Evolutionary conservation across 768 basidiomycete genomes (phyloP).

Genomic region (Galerina sulciceps): DNA sequence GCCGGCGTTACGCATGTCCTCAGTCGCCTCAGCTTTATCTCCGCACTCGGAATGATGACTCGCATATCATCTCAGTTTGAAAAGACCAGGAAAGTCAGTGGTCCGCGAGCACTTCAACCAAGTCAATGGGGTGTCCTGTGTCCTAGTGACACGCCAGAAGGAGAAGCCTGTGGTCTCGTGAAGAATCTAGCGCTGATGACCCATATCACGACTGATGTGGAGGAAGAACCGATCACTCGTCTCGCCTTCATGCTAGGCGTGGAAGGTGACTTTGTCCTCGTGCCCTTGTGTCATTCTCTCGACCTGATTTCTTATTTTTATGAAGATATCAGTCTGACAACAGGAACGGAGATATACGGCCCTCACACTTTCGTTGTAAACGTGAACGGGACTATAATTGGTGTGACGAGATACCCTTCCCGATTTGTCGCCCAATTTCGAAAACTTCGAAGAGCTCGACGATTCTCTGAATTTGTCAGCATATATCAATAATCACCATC

Average conservation of each 20-base stretch:
- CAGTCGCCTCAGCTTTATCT: conserved; percentile 93
- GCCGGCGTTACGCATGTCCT: conserved; percentile 99
- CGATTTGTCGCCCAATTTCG: conserved; percentile 92
- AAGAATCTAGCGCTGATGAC: conserved; percentile 99
- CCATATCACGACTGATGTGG: conserved; percentile 98
- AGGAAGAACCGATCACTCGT: conserved; percentile 90
- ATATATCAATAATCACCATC: conserved; percentile 94
- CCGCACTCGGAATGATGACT: conserved; percentile 99
- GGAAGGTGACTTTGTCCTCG: conserved; percentile 63
- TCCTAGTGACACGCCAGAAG: conserved; percentile 98
- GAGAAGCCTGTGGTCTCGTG: conserved; percentile 97
- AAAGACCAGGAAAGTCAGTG: conserved; percentile 98
- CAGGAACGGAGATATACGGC: conserved; percentile 96
- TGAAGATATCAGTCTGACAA: conserved; percentile 86
- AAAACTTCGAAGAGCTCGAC: conserved; percentile 87
- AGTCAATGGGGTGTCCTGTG: conserved; percentile 99
- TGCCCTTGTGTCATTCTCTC: neutral
- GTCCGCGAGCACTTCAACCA: conserved; percentile 94
- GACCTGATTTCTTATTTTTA: conserved; percentile 2
- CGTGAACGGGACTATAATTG: conserved; percentile 95
- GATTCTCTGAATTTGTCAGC: conserved; percentile 95
- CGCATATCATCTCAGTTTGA: conserved; percentile 98
- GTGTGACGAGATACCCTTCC: conserved; percentile 83
- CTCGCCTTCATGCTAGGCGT: conserved; percentile 95
- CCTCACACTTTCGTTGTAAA: conserved; percentile 92